Evolutionary conservation across 148 eudicot genomes (phyloP).

Genomic region (Tetragonia tetragonoides): DNA sequence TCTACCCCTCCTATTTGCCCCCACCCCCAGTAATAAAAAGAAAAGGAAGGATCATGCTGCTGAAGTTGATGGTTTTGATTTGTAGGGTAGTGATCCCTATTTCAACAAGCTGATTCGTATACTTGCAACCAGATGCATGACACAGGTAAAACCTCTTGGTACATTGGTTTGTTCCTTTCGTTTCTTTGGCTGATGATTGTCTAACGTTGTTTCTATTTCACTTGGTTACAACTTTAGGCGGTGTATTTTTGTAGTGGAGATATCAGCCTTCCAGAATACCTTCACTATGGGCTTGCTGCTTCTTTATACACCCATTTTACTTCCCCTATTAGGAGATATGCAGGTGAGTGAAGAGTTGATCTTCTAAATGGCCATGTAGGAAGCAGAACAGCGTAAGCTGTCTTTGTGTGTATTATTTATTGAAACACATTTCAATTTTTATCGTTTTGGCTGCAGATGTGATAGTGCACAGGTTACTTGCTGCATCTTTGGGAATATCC

Average conservation of each 20-base stretch:
- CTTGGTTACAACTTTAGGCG: slow-evolving; percentile 44
- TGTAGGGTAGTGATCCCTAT: slow-evolving; percentile 87
- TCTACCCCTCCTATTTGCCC: not conserved
- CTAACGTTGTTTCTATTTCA: slow-evolving; percentile 3
- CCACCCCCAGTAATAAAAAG: not conserved
- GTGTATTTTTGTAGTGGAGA: slow-evolving; percentile 99
- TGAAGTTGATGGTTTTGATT: slow-evolving; percentile 11
- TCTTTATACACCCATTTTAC: slow-evolving; percentile 92
- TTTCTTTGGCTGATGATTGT: slow-evolving; percentile 1
- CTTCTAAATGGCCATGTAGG: not conserved
- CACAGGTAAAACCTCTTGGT: slow-evolving; percentile 56
- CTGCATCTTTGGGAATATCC: slow-evolving; percentile 83
- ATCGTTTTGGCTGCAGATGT: slow-evolving; percentile 60
- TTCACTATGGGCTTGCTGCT: slow-evolving; percentile 92
- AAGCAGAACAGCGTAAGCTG: not conserved
- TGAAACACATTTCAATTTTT: slow-evolving; percentile 5
- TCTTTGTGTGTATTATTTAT: not conserved
- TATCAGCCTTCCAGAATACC: slow-evolving; percentile 82
- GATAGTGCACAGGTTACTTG: slow-evolving; percentile 91
- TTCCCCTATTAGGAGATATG: slow-evolving; percentile 96
- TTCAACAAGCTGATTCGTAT: slow-evolving; percentile 96
- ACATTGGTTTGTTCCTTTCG: not conserved
- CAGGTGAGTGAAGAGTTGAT: slow-evolving; percentile 44
- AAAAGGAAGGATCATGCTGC: not conserved
- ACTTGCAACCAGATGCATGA: slow-evolving; percentile 96